Conservation (phyloP, 495 filamentous ascomycete species). For the Niebla homalea region DNA sequence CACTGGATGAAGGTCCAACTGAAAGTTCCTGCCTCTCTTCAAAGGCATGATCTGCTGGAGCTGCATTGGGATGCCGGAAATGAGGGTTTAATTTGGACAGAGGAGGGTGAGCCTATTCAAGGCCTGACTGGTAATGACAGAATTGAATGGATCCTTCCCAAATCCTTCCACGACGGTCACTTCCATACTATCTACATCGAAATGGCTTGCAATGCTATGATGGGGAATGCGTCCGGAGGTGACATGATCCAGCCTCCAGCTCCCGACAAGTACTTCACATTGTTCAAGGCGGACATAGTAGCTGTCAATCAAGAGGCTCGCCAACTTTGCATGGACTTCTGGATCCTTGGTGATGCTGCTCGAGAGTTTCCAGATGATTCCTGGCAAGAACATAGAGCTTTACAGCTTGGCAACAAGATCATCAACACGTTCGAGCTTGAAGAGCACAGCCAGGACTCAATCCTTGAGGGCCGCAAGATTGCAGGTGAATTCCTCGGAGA, state of each 20-base stretch:
- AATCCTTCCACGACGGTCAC: conserved; percentile 67
- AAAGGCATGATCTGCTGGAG: conserved; percentile 64
- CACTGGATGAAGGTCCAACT: conserved; percentile 88
- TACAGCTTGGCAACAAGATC: conserved; percentile 70
- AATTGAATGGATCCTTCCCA: conserved; percentile 77
- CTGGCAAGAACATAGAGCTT: conserved; percentile 77
- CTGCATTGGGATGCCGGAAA: conserved; percentile 92
- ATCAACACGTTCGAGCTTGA: conserved; percentile 79
- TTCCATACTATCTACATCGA: conserved; percentile 86
- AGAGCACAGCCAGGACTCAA: conserved; percentile 57
- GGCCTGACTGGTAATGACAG: conserved; percentile 84
- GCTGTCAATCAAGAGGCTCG: conserved; percentile 78
- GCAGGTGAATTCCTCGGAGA: conserved; percentile 70
- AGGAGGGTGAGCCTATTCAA: conserved; percentile 79
- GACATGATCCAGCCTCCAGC: conserved; percentile 82
- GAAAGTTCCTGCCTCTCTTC: conserved; percentile 58
- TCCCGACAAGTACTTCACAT: conserved; percentile 63
- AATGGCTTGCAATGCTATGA: conserved; percentile 98
- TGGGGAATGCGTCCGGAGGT: conserved; percentile 77
- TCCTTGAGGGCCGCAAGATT: conserved; percentile 66
- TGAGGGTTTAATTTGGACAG: conserved; percentile 81
- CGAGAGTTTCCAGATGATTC: conserved; percentile 66
- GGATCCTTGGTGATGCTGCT: conserved; percentile 85
- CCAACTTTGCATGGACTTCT: conserved; percentile 78
- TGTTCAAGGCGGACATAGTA: conserved; percentile 72